Conservation (phyloP, 208 protist genomes). For the Crithidia brevicula region DNA sequence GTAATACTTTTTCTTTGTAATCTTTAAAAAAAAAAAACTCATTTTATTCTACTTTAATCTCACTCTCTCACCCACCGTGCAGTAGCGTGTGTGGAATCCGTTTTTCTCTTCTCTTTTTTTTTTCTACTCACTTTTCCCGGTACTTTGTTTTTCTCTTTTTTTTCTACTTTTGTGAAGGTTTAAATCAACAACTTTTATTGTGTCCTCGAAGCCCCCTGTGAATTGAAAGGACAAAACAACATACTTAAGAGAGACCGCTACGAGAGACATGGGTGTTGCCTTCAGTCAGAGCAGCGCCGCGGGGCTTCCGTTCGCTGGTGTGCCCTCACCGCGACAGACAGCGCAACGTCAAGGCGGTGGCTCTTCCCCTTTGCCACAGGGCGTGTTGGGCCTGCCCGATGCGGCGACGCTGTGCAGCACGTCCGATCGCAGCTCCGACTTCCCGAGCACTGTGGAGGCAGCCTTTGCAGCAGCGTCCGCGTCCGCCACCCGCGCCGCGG, state of each 20-base stretch:
- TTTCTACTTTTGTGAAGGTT: conserved; percentile 18
- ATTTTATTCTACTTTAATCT: not conserved
- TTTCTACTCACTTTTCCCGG: conserved; percentile 4
- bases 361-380: not conserved
- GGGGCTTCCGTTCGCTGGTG: not conserved
- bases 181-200: conserved; percentile 14
- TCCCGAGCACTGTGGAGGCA: not conserved
- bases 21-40: no score
- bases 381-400: not conserved
- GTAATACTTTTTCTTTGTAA: no score
- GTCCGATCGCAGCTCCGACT: not conserved
- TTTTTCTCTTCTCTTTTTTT: not conserved
- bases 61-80: no score
- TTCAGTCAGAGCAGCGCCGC: conserved; percentile 11
- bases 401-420: not conserved
- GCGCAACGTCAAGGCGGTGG: not conserved
- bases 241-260: not conserved
- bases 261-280: conserved; percentile 19
- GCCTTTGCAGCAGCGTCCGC: no score
- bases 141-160: conserved; percentile 4
- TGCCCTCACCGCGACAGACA: not conserved
- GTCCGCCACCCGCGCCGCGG: no score
- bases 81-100: no score
- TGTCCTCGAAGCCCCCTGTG: no score
- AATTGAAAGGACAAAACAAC: not conserved